Conservation (phyloP, 495 filamentous ascomycete species). For the Lichina pygmaea region DNA sequence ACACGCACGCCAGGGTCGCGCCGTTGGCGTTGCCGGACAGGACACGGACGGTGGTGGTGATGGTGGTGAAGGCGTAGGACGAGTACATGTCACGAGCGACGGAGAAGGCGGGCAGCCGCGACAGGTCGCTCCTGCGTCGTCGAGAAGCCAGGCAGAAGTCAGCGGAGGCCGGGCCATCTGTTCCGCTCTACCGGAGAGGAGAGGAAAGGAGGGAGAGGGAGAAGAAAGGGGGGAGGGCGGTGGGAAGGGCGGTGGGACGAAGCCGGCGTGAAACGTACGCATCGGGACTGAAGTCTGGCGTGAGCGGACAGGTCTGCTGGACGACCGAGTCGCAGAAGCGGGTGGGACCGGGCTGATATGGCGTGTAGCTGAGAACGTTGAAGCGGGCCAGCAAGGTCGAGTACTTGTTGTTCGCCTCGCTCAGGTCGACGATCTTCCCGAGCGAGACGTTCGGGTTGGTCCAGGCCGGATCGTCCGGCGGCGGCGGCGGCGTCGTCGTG, state of each 20-base stretch:
- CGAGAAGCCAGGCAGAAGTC: not conserved
- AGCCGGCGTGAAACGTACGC: constrained; percentile 20
- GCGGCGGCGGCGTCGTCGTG: constrained; percentile 16
- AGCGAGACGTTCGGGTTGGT: constrained; percentile 25
- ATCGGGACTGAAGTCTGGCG: constrained; percentile 37
- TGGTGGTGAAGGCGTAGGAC: constrained; percentile 59
- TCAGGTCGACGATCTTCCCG: constrained; percentile 50
- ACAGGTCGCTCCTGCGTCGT: constrained; percentile 19
- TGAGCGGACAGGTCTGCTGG: constrained; percentile 47
- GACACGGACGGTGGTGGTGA: constrained; percentile 40
- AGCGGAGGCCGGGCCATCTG: not conserved
- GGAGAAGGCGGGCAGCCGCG: constrained; percentile 41
- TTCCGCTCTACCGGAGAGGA: constrained; percentile 1
- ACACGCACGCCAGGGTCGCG: constrained; percentile 51
- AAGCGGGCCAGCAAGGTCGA: constrained; percentile 44
- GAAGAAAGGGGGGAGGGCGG: no score
- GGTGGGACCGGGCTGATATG: constrained; percentile 21
- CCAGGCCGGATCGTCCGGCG: constrained; percentile 24
- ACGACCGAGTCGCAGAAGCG: constrained; percentile 35
- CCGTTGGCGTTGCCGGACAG: constrained; percentile 38
- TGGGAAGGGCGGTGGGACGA: no score
- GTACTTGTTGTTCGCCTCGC: constrained; percentile 23
- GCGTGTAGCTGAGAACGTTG: constrained; percentile 46
- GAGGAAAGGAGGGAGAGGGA: not conserved
- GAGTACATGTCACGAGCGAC: constrained; percentile 52